Conservation (phyloP, 257 asterid genomes). For the Petrea volubilis region DNA sequence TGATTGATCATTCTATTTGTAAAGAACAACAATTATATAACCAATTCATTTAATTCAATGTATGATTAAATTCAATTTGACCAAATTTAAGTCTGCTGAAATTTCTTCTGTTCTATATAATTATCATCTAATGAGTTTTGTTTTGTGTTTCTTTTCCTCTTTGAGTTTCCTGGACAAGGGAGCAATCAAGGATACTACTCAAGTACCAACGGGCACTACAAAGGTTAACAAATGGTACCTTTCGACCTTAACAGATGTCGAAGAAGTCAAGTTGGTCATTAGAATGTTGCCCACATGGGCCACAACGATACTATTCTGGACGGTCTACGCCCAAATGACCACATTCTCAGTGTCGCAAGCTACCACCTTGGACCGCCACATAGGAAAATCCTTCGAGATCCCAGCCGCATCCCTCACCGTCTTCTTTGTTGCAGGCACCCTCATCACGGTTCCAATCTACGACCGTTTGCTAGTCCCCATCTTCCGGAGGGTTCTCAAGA, state of each 20-base stretch:
- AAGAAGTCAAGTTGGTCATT: slow-evolving; percentile 72
- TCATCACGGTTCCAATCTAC: slow-evolving; percentile 61
- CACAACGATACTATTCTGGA: slow-evolving; percentile 83
- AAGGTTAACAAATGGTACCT: slow-evolving; percentile 53
- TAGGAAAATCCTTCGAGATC: slow-evolving; percentile 54
- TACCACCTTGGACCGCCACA: slow-evolving; percentile 60
- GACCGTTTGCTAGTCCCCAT: slow-evolving; percentile 56
- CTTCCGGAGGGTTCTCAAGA: slow-evolving; percentile 27
- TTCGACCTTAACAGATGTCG: slow-evolving; percentile 73
- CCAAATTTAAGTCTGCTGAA: no score
- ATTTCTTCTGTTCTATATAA: background rate
- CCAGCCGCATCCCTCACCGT: slow-evolving; percentile 70
- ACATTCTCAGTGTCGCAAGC: slow-evolving; percentile 88
- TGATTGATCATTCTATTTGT: no score
- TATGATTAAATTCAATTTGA: no score
- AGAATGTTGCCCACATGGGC: slow-evolving; percentile 92
- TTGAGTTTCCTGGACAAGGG: slow-evolving; percentile 80
- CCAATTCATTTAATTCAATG: no score
- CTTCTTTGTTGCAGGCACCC: slow-evolving; percentile 70
- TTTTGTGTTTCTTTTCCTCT: background rate
- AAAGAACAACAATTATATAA: no score
- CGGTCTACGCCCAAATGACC: slow-evolving; percentile 77
- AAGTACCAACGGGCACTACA: background rate
- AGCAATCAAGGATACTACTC: slow-evolving; percentile 44
- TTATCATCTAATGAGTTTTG: background rate